phyloP scores from a whole-genome alignment of 208 protist species.

The Vickermania ingenoplastis region DNA sequence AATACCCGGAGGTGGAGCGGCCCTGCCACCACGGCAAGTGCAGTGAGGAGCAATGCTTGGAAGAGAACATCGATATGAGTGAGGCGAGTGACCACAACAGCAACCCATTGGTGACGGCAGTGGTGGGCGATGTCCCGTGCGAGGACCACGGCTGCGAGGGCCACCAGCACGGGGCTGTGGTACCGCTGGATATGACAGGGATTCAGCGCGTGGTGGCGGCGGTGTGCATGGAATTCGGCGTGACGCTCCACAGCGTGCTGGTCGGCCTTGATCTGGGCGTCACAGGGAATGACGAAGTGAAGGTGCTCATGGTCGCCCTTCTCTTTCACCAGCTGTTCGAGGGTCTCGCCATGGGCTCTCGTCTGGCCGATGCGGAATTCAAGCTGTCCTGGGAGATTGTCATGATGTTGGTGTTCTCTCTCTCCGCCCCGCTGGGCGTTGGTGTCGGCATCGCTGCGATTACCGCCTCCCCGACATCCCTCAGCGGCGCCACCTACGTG shows the following conservation, averaged over 20 bases:
- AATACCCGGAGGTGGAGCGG: too few relatives aligned
- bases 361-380: slow-evolving; percentile 10
- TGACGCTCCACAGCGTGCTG: slow-evolving; percentile 5
- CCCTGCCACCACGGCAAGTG: too few relatives aligned
- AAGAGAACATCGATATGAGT: too few relatives aligned
- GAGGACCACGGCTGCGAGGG: not conserved
- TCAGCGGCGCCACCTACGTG: too few relatives aligned
- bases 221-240: slow-evolving; percentile 6
- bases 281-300: not conserved
- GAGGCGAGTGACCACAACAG: too few relatives aligned
- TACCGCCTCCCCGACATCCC: too few relatives aligned
- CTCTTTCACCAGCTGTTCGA: slow-evolving; percentile 18
- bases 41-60: too few relatives aligned
- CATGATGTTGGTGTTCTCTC: not conserved
- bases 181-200: not conserved
- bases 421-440: too few relatives aligned
- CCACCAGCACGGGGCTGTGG: slow-evolving; percentile 1
- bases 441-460: too few relatives aligned
- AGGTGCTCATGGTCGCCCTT: slow-evolving; percentile 9
- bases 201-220: slow-evolving; percentile 1
- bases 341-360: slow-evolving; percentile 15
- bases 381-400: slow-evolving; percentile 2
- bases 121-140: too few relatives aligned
- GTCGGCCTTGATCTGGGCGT: slow-evolving; percentile 5
- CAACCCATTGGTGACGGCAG: too few relatives aligned